Base-by-base conservation (phyloP, 1,284 basidiomycete genomes). In the Sanghuangporus baumii region DNA sequence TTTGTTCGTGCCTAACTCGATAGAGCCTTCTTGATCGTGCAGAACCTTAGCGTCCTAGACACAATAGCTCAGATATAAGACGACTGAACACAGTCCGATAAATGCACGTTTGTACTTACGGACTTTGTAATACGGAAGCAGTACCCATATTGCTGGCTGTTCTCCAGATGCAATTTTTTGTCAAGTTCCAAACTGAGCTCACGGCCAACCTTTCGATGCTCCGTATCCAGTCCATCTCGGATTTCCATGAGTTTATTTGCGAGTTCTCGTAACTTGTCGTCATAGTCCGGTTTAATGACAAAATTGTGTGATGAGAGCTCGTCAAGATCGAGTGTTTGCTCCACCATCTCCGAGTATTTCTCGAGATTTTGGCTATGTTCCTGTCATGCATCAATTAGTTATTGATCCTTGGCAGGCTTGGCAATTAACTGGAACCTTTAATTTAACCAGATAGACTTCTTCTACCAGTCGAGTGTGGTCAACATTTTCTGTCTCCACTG, bases 81-180 rank as follows among this genome's bases (percentile, higher is more conserved):
- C 20, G 48, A 37, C 14, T 18, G 23, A 52, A 50, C 46, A 3
- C 6, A 50, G 50, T 37, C 14, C 16, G 43, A n/a, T 31, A 63
- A 16, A n/a, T 37, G 14, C 31, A 36, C 12, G 81, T 18, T 16
- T 16, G 26, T 20, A 58, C 84, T 43, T 73, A 94, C 93, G 63
- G 86, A 91, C 74, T 97, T 97, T 6, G 95, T 97, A 43, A 99
- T 76, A 23, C 97, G 81, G 76, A 99, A 92, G 70, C 93, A 96
- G 73, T 98, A 97, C 3, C 96, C 96, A 72, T 98, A 95, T 4
- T 87, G 84, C 63, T 85, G 83, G 65, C 91, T 93, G 70, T 97
- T 96, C 77, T 99, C 97, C 38, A 99, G 79, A 74, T 98, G 96
- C 18, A 99, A 78, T 76, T 98, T 98, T 78, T 98, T 97, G 72